These are phyloP conservation scores for Globisporangium cystogenes DNA, from an alignment of 352 stramenopile genomes.

Conservation along the genomic window DNA sequence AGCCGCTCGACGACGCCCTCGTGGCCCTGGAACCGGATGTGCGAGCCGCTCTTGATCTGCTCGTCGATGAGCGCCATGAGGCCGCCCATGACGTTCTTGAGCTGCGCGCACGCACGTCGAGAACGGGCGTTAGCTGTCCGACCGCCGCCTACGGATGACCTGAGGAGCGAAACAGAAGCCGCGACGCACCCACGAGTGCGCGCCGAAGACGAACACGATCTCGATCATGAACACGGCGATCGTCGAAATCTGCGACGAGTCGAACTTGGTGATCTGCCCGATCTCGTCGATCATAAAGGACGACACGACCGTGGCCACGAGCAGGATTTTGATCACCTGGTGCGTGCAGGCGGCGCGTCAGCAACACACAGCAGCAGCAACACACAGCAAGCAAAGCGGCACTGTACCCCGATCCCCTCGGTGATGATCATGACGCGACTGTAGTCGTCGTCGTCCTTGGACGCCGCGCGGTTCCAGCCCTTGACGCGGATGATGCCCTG, in stretches of 20 bases:
- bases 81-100: conserved; percentile 84
- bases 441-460: conserved; percentile 79
- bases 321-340: conserved; percentile 74
- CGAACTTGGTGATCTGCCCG: conserved; percentile 68
- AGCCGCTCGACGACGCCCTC: conserved; percentile 79
- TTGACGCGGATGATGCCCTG: conserved; percentile 75
- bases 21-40: conserved; percentile 69
- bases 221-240: conserved; percentile 78
- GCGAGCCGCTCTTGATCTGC: conserved; percentile 72
- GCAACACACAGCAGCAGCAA: not conserved
- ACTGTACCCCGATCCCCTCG: conserved; percentile 63
- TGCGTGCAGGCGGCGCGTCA: too few relatives aligned
- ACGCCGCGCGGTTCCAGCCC: conserved; percentile 66
- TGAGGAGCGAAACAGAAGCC: too few relatives aligned
- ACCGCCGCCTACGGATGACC: too few relatives aligned
- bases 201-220: conserved; percentile 72
- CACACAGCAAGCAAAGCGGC: not conserved
- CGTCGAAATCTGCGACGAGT: conserved; percentile 73
- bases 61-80: conserved; percentile 78
- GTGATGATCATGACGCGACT: conserved; percentile 86
- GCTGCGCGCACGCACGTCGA: conserved; percentile 21
- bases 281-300: conserved; percentile 83
- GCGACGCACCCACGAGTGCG: conserved; percentile 66
- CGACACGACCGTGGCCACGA: conserved; percentile 81
- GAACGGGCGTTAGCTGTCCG: not conserved